Base-by-base conservation (phyloP, 192 early-diverging fungal species). In the Diversispora eburnea region DNA sequence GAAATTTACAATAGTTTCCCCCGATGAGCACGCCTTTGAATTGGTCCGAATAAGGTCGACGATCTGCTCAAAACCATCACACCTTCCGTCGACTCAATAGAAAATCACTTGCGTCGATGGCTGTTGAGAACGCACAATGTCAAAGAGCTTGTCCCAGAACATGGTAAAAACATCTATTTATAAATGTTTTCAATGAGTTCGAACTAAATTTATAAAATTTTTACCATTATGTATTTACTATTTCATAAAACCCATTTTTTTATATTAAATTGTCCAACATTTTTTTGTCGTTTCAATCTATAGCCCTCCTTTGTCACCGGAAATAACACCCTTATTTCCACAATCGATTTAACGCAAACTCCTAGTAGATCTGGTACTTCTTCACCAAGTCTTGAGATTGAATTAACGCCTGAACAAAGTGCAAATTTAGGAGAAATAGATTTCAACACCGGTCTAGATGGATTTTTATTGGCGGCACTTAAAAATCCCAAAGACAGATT, bases 401-500 rank as follows among this genome's bases (percentile, higher is more conserved):
- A 70, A 57, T 43, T 56, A n/a, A 52, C 48, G 5, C 17, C 67
- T 17, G 67, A 70, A n/a, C 48, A 70, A 57, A 41, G 20, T 20
- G 67, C 52, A 19, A 19, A 70, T 70, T 39, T 70, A 33, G 67
- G 67, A 41, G 80, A 76, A 33, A 66, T 75, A 58, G 77, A 76
- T 47, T 64, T 70, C 47, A 47, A 59, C 13, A 70, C 68, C 5
- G 84, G 73, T 9, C 77, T 89, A 1, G 90, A 91, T 77, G 76
- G 82, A n/a, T 86, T 91, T 49, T 72, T 92, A 3, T 59, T 89
- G 22, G 86, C 80, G 46, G 81, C 89, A 33, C 78, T 91, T 17
- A 87, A 78, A 61, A 89, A 87, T 59, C 84, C 83, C 15, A 80
- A 84, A 61, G 89, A 92, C 57, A 80, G 91, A 54, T 70, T 88